Evolutionary conservation across 495 filamentous ascomycete genomes (phyloP).

Genomic region (Podospora anserina): DNA sequence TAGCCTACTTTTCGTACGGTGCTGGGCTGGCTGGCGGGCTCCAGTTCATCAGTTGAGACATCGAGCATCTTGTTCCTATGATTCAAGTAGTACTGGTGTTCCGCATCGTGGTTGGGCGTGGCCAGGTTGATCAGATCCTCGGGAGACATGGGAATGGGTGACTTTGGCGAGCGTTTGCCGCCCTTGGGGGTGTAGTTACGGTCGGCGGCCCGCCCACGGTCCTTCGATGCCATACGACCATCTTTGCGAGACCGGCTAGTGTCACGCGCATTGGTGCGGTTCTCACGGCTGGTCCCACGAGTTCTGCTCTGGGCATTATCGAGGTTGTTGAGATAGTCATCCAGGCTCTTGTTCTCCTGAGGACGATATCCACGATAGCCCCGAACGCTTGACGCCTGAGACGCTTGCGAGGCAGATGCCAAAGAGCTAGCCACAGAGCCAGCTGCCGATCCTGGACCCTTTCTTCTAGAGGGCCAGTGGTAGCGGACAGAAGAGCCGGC

Average conservation of each 20-base stretch:
- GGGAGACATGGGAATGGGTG: slow-evolving; percentile 87
- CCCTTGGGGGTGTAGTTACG: slow-evolving; percentile 68
- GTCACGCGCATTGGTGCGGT: slow-evolving; percentile 47
- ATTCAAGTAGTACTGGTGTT: slow-evolving; percentile 12
- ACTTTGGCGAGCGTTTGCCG: slow-evolving; percentile 83
- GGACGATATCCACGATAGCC: slow-evolving; percentile 36
- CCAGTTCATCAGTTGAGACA: slow-evolving; percentile 24
- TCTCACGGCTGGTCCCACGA: slow-evolving; percentile 58
- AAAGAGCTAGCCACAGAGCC: slow-evolving; percentile 49
- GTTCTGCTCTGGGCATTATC: slow-evolving; percentile 64
- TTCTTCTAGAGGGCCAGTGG: slow-evolving; percentile 47
- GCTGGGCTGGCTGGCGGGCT: slow-evolving; percentile 41
- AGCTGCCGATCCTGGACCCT: slow-evolving; percentile 46
- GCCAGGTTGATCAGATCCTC: slow-evolving; percentile 67
- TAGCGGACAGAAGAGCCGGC: slow-evolving; percentile 39
- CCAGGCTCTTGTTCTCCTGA: slow-evolving; percentile 59
- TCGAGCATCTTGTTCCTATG: slow-evolving; percentile 22
- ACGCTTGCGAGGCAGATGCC: slow-evolving; percentile 25
- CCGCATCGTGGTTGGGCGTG: slow-evolving; percentile 35
- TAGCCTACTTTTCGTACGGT: slow-evolving; percentile 41
- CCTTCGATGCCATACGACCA: slow-evolving; percentile 61
- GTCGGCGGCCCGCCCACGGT: slow-evolving; percentile 60
- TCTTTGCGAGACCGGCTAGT: slow-evolving; percentile 51
- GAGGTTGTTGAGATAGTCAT: slow-evolving; percentile 84
- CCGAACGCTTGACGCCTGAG: slow-evolving; percentile 37